phyloP scores from a whole-genome alignment of 192 early-diverging fungal genomes.

The Chytriomyces confervae region DNA sequence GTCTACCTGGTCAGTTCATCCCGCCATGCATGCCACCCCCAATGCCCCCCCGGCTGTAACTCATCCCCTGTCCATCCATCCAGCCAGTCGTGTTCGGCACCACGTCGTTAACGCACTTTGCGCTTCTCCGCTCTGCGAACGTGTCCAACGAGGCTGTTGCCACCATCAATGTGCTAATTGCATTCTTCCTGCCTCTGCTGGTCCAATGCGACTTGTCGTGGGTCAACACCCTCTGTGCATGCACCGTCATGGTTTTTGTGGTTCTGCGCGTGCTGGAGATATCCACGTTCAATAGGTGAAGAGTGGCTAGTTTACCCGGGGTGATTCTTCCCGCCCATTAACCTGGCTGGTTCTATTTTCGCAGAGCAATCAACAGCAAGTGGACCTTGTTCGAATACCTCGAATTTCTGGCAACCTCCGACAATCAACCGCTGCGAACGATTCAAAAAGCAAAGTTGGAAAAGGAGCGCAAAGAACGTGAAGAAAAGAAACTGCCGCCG shows the following conservation, averaged over 20 bases:
- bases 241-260: background rate
- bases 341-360: background rate
- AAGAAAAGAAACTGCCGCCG: constrained; percentile 1
- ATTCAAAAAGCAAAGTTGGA: background rate
- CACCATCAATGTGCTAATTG: background rate
- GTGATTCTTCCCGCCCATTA: background rate
- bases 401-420: constrained; percentile 3
- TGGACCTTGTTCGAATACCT: background rate
- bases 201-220: background rate
- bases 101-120: background rate
- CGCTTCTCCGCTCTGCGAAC: background rate
- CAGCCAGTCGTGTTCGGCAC: constrained; percentile 2
- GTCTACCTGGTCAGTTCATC: too few relatives aligned
- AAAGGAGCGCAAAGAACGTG: background rate
- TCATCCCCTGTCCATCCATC: background rate
- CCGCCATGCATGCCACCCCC: too few relatives aligned
- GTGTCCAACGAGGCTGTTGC: background rate
- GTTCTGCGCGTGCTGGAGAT: background rate
- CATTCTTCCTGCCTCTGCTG: constrained; percentile 8
- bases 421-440: background rate
- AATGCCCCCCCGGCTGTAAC: too few relatives aligned
- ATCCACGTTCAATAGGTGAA: background rate
- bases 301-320: background rate
- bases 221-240: background rate
- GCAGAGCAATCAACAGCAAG: background rate